phyloP scores from a whole-genome alignment of 1,284 basidiomycete genomes.

The Tylopilus orsonianus region DNA sequence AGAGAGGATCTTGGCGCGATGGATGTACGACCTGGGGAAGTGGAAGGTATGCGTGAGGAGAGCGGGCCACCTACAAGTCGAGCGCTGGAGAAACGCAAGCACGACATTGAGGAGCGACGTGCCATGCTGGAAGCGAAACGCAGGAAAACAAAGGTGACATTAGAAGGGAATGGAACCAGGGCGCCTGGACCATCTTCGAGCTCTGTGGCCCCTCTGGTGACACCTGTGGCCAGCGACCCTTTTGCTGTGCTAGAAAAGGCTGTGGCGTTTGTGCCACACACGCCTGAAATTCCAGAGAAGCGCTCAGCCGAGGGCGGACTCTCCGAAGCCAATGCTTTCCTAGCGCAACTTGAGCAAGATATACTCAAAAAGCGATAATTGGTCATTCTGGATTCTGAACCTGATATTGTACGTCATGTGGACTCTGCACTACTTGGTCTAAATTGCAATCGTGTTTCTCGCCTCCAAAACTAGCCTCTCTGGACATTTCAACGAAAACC shows the following conservation, averaged over 20 bases:
- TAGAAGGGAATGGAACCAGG: conserved; percentile 10
- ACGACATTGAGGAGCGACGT: conserved; percentile 75
- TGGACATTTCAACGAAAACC: conserved; percentile 51
- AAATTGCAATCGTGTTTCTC: conserved; percentile 12
- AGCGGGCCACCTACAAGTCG: conserved; percentile 44
- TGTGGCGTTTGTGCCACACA: conserved; percentile 11
- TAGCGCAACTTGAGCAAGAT: conserved; percentile 60
- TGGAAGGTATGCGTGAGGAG: conserved; percentile 60
- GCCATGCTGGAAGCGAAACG: conserved; percentile 79
- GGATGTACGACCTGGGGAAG: conserved; percentile 59
- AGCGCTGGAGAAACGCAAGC: conserved; percentile 77
- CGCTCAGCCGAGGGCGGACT: conserved; percentile 28
- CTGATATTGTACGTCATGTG: conserved; percentile 4
- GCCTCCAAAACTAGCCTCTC: conserved; percentile 46
- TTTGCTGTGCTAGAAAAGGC: conserved; percentile 50
- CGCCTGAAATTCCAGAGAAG: conserved; percentile 3
- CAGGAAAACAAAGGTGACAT: conserved; percentile 50
- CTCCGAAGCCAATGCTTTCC: conserved; percentile 54
- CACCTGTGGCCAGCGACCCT: conserved; percentile 39
- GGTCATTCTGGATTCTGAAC: background rate
- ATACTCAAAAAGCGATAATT: conserved; percentile 29
- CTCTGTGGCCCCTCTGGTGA: conserved; percentile 2
- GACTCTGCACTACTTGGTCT: background rate
- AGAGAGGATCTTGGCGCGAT: conserved; percentile 60
- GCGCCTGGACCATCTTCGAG: conserved; percentile 2